A percentile compares a stretch with the other conserved stretches of the same genome.
These are phyloP conservation scores for Aspergillus novoparasiticus DNA, from an alignment of 2,329 filamentous ascomycete genomes.

Conservation along the genomic window DNA sequence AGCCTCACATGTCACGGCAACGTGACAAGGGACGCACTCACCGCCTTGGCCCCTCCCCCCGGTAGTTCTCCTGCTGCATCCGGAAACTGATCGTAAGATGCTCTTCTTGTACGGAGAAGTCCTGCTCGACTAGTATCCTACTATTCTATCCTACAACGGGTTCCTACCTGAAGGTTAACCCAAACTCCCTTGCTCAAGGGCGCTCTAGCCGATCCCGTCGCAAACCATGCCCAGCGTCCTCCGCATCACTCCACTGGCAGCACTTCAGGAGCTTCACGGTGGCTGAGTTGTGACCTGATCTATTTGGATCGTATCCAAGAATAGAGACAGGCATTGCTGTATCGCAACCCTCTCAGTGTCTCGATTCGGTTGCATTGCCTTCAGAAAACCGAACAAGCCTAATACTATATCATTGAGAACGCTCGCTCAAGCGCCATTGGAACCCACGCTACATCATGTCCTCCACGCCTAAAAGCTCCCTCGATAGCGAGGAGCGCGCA, in stretches of 20 bases:
- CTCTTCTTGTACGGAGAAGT: background rate
- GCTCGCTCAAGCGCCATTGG: background rate
- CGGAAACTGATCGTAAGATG: background rate
- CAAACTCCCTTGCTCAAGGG: conserved; percentile 4
- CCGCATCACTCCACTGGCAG: conserved; percentile 26
- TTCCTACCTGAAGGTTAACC: background rate
- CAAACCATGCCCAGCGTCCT: conserved; percentile 29
- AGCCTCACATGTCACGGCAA: conserved; percentile 1
- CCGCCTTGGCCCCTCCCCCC: conserved; percentile 9
- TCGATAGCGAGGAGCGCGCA: conserved; percentile 13
- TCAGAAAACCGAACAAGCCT: background rate
- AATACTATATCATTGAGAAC: background rate
- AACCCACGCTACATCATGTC: conserved; percentile 10
- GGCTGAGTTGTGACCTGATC: conserved; percentile 22
- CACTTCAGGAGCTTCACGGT: conserved; percentile 32
- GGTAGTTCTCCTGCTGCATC: background rate
- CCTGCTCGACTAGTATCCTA: background rate
- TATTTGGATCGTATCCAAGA: background rate
- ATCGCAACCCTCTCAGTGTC: background rate
- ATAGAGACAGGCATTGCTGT: background rate
- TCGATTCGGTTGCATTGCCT: background rate
- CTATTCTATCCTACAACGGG: background rate
- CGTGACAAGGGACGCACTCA: conserved; percentile 7
- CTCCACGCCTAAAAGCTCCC: conserved; percentile 13
- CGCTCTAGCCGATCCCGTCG: conserved; percentile 3